Base-by-base conservation (phyloP, 371 early-diverging fungal species). In the Circinella umbellata region DNA sequence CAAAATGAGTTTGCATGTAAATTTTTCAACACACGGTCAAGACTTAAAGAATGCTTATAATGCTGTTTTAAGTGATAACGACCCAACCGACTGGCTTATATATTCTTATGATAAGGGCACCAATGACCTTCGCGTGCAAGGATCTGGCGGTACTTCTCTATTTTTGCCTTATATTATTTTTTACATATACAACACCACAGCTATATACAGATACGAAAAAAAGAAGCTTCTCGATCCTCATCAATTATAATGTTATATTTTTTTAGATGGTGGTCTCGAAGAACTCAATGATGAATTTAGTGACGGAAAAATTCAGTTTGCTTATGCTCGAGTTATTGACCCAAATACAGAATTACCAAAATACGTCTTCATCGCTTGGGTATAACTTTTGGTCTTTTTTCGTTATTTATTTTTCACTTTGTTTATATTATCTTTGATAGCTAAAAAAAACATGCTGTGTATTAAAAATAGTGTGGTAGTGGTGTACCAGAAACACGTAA, bases 301-400 rank as follows among this genome's bases (percentile, higher is more conserved):
- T 64, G 95, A 92, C 66, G 89, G 92, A 63, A 95, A 95, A 77
- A 91, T 96, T 61, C 95, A 94, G 79, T 97, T 91, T 78, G 98
- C 96, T 13, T 95, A 92, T 80, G 91, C 84, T 9, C 86, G 93
- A 38, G 93, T 96, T 37, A 83, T 82, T 53, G 98, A 98, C 77
- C 96, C 95, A 13, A 93, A 94, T 68, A 93, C 95, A 2, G 88
- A 88, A 47, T 85, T 98, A 37, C 89, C 92, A 63, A 98, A 97
- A 80, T 92, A 90, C 77, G 94, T 96, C 55, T 89, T 98, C 71
- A 90, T 98, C 70, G 92, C 90, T n/a, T 98, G 96, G 96, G 93
- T 93, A 27, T 27, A 86, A 72, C 42, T n/a, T 60, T 14, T 42
- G 27, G 27, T 27, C 27, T 27, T 27, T 27, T 27, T 27, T 27